Conservation (phyloP, 352 stramenopile genomes). For the Peronospora farinosa region DNA sequence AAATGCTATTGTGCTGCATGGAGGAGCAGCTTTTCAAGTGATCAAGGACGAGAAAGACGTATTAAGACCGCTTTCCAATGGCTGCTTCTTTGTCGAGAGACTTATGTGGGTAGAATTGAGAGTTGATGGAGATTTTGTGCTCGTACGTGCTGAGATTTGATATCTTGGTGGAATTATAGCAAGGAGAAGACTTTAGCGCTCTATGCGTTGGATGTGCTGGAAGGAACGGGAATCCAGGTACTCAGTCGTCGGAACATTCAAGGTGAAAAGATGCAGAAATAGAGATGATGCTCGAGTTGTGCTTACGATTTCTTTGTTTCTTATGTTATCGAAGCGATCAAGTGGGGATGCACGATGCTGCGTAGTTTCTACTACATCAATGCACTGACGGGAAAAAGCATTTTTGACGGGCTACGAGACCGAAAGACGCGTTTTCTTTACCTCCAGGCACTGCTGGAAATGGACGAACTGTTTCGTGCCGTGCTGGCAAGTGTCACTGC, state of each 20-base stretch:
- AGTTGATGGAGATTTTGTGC: background rate
- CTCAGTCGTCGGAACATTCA: conserved; percentile 74
- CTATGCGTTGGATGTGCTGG: conserved; percentile 63
- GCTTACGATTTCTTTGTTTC: background rate
- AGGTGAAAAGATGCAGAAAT: conserved; percentile 23
- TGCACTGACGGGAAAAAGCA: conserved; percentile 47
- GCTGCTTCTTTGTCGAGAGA: conserved; percentile 74
- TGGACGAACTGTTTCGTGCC: conserved; percentile 44
- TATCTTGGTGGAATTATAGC: conserved; percentile 24
- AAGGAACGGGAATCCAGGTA: conserved; percentile 65
- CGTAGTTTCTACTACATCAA: conserved; percentile 79
- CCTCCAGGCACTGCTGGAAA: conserved; percentile 60
- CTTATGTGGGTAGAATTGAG: conserved; percentile 43
- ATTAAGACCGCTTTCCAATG: conserved; percentile 53
- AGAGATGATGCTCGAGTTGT: background rate
- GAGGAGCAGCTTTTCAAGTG: conserved; percentile 69
- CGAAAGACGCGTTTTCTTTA: conserved; percentile 64
- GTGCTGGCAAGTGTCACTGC: conserved; percentile 37
- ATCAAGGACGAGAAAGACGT: conserved; percentile 38
- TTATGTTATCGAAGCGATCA: conserved; percentile 38
- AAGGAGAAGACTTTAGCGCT: conserved; percentile 66
- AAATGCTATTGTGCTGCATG: conserved; percentile 58
- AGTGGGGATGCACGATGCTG: conserved; percentile 76
- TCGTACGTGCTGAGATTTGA: background rate
- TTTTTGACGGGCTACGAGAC: conserved; percentile 53